Evolutionary conservation across 345 rosid species (phyloP).

Genomic region (Laguncularia racemosa): DNA sequence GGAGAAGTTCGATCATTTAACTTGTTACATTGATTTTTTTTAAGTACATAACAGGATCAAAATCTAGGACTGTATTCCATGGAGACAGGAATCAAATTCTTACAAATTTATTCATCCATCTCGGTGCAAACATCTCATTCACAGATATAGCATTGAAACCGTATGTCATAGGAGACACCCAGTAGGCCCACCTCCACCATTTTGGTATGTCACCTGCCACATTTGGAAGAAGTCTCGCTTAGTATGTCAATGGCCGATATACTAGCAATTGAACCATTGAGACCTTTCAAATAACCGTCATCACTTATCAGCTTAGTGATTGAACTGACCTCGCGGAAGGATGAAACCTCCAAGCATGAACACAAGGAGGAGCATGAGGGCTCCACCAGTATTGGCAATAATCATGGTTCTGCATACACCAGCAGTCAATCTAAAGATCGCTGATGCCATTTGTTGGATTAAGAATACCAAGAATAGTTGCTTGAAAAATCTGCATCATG

Average conservation of each 20-base stretch:
- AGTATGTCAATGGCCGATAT: neutral
- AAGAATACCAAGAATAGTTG: conserved; percentile 50
- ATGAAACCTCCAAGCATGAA: conserved; percentile 89
- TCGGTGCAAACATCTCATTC: conserved; percentile 69
- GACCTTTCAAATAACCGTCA: neutral
- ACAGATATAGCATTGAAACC: conserved; percentile 57
- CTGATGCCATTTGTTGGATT: conserved; percentile 84
- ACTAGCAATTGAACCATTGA: neutral
- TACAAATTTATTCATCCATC: conserved; percentile 77
- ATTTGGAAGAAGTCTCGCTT: neutral
- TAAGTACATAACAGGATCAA: neutral
- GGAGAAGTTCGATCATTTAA: neutral
- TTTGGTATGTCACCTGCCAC: conserved; percentile 55
- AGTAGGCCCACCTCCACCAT: conserved; percentile 92
- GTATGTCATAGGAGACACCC: conserved; percentile 86
- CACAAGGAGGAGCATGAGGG: conserved; percentile 54
- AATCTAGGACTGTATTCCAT: neutral
- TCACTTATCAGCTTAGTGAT: neutral
- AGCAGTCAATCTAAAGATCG: conserved; percentile 58
- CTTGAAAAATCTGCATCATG: conserved; percentile 74
- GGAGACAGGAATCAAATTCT: conserved; percentile 1
- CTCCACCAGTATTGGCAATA: conserved; percentile 76
- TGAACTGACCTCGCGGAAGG: conserved; percentile 46
- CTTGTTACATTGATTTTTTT: neutral
- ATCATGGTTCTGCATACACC: conserved; percentile 73